Conservation (phyloP, 2,329 filamentous ascomycete genomes). For the Penicillium italicum region DNA sequence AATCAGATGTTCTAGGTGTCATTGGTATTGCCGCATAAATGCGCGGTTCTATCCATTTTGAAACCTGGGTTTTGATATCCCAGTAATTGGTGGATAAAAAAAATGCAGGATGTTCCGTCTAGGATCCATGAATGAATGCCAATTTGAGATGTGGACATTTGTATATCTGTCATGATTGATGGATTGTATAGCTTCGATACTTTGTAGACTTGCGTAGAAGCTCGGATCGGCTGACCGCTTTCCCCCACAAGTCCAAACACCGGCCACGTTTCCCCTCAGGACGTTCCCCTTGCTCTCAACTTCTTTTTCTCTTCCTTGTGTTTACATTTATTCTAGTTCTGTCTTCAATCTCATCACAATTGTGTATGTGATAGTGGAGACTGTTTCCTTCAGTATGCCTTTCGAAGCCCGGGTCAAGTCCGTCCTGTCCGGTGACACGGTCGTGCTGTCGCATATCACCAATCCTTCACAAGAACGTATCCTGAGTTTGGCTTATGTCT, state of each 20-base stretch:
- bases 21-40: conserved; percentile 79
- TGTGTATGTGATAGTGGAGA: conserved; percentile 14
- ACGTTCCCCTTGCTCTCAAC: conserved; percentile 15
- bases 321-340: conserved; percentile 11
- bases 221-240: conserved; percentile 26
- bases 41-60: conserved; percentile 9
- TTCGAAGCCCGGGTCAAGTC: conserved; percentile 77
- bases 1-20: conserved; percentile 56
- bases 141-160: conserved; percentile 5
- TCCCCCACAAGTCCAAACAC: conserved; percentile 28
- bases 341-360: conserved; percentile 7
- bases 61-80: conserved; percentile 16
- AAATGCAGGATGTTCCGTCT: conserved; percentile 21
- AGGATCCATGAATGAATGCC: conserved; percentile 23
- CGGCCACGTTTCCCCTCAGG: conserved; percentile 33
- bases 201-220: conserved; percentile 5
- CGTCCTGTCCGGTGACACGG: conserved; percentile 87
- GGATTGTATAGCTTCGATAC: not conserved
- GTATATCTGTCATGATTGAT: conserved; percentile 1
- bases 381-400: conserved; percentile 32
- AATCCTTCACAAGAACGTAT: conserved; percentile 80
- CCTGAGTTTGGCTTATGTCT: conserved; percentile 88
- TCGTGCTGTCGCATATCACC: conserved; percentile 76
- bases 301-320: conserved; percentile 9
- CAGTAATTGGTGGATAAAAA: conserved; percentile 18